Conservation (phyloP, 805 yeast genomes). For the Saccharomycopsis sp. region DNA sequence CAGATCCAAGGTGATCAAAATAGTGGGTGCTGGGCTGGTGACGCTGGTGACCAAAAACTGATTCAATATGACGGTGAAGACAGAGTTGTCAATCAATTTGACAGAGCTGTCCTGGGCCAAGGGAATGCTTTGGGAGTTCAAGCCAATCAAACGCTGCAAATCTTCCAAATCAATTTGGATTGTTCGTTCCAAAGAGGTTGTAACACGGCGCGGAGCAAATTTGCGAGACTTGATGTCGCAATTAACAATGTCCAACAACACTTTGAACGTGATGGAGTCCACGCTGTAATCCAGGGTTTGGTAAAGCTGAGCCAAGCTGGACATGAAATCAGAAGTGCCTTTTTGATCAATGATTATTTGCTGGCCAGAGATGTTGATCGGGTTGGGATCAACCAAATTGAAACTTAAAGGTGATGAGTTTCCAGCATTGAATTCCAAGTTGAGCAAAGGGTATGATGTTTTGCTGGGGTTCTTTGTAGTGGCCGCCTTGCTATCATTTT, state of each 20-base stretch:
- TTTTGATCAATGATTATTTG: background rate
- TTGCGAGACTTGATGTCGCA: background rate
- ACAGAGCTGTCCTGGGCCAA: too few relatives aligned
- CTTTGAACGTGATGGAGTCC: background rate
- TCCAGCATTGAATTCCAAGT: too few relatives aligned
- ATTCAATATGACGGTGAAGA: background rate
- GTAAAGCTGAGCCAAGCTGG: background rate
- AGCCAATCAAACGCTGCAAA: background rate
- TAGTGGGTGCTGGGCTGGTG: background rate
- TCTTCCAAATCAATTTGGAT: background rate
- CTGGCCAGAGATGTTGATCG: background rate
- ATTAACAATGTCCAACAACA: background rate
- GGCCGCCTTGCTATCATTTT: too few relatives aligned
- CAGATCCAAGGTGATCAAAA: background rate
- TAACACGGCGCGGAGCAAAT: background rate
- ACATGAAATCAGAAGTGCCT: background rate
- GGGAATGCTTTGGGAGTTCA: too few relatives aligned
- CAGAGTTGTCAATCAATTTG: constrained; percentile 8
- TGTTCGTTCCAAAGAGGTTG: background rate
- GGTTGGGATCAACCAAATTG: too few relatives aligned
- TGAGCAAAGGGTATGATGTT: too few relatives aligned
- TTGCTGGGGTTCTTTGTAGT: too few relatives aligned
- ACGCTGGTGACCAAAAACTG: constrained; percentile 1
- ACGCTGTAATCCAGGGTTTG: background rate
- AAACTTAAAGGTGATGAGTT: too few relatives aligned